phyloP scores from a whole-genome alignment of 1,284 basidiomycete species.

The Taiwanofungus camphoratus region DNA sequence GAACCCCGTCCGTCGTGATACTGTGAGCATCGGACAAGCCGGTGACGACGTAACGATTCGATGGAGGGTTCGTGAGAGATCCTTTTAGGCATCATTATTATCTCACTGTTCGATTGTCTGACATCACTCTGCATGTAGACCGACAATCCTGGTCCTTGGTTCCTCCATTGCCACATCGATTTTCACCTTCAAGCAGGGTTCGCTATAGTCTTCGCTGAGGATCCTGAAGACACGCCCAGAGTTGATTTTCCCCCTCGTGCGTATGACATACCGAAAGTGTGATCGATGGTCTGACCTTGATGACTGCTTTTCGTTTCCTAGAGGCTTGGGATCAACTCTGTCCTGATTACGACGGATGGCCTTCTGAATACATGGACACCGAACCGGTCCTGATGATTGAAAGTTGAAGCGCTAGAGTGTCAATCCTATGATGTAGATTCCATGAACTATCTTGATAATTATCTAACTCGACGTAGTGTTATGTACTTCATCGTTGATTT shows the following conservation, averaged over 20 bases:
- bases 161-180: conserved; percentile 31
- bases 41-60: conserved; percentile 24
- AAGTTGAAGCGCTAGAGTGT: background rate
- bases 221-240: conserved; percentile 14
- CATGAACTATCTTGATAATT: too few species aligned
- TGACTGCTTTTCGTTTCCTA: conserved; percentile 1
- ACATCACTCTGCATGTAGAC: conserved; percentile 13
- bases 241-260: conserved; percentile 15
- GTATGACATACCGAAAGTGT: background rate
- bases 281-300: background rate
- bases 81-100: background rate
- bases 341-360: conserved; percentile 12
- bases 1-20: conserved; percentile 31
- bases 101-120: background rate
- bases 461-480: too few species aligned
- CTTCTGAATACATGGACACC: background rate
- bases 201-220: conserved; percentile 28
- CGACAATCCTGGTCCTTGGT: conserved; percentile 28
- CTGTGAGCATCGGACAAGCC: conserved; percentile 20
- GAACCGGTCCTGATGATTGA: background rate
- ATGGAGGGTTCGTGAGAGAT: conserved; percentile 17
- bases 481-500: too few species aligned
- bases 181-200: conserved; percentile 27
- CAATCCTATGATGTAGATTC: background rate
- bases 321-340: conserved; percentile 16